Base-by-base conservation (phyloP, 768 basidiomycete species). In the Boletus reticulatus region DNA sequence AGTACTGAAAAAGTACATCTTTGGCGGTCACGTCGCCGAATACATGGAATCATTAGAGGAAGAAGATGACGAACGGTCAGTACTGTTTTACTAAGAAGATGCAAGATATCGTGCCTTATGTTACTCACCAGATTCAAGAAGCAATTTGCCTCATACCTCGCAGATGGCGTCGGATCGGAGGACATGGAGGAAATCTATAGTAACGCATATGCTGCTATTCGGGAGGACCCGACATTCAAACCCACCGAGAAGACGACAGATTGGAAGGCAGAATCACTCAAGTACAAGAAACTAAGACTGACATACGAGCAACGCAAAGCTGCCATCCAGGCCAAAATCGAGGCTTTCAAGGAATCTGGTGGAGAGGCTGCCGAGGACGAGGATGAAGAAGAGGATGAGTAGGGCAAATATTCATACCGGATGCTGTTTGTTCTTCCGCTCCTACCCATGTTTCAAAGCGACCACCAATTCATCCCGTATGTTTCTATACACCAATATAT, bases 11-110 rank as follows among this genome's bases (percentile, higher is more conserved):
- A 96, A 96, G 77, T 99, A 99, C 80, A 98, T 99, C 73, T 90
- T 81, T 65, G 95, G 92, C 72, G 95, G 95, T 50, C 97, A 99
- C 73, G 89, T 99, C 54, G 93, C 97, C 48, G 97, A 98, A 77
- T 99, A 98, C 82, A 99, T 99, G 97, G 92, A 98, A 78, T 90
- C 87, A 54, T 79, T 98, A 51, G 97, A 99, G 79, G 97, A 99
- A 82, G 97, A 99, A 79, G 97, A 99, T 71, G 97, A 98, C 67
- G 96, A 98, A 78, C 84, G 94, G 86, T 86, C 63, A 58, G 81
- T 70, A 17, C 14, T 54, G 43, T 31, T 20, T 12, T 19, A 46
- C 49, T 12, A n/a, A 29, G 43, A 51, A 48, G 12, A 53, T 22
- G 4, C 16, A 4, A n/a, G 16, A 46, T 49, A 32, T 62, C 27